A percentile compares a stretch with the other conserved stretches of the same genome.
Evolutionary conservation across 805 yeast species (phyloP).

Genomic region (Cyberlindnera veronae): DNA sequence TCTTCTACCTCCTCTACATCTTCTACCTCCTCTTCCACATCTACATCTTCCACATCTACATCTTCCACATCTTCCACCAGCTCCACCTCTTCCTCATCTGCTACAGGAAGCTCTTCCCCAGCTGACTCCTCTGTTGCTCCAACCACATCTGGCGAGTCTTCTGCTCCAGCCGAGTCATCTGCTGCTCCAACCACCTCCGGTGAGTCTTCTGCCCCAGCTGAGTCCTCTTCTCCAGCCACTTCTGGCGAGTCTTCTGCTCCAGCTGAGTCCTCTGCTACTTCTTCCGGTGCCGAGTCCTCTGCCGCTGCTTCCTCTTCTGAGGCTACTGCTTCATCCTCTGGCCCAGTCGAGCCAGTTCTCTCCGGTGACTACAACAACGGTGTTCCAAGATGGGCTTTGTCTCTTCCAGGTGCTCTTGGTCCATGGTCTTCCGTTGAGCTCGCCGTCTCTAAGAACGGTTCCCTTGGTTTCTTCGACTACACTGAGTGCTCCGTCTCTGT

Average conservation of each 20-base stretch:
- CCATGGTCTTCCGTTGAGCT: slow-evolving; percentile 21
- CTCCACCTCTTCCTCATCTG: too few relatives aligned
- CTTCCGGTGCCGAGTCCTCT: not conserved
- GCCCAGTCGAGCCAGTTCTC: not conserved
- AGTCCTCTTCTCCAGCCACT: slow-evolving; percentile 1
- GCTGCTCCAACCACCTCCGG: too few relatives aligned
- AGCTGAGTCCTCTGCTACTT: not conserved
- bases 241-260: not conserved
- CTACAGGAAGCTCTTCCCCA: too few relatives aligned
- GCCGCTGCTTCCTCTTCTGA: not conserved
- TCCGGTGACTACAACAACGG: slow-evolving; percentile 1
- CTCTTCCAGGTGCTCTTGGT: slow-evolving; percentile 21
- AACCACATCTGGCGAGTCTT: too few relatives aligned
- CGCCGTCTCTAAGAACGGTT: slow-evolving; percentile 2
- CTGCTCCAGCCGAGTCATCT: not conserved
- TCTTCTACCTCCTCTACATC: slow-evolving; percentile 5
- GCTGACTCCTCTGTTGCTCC: slow-evolving; percentile 1
- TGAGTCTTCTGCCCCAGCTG: too few relatives aligned
- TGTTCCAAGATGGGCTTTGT: not conserved
- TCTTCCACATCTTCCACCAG: too few relatives aligned
- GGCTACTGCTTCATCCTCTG: not conserved
- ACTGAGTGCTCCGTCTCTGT: slow-evolving; percentile 4
- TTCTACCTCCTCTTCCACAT: slow-evolving; percentile 7
- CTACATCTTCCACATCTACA: too few relatives aligned
- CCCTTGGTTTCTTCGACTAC: slow-evolving; percentile 11